Conservation (phyloP, 768 basidiomycete genomes). For the Naematelia encephala region DNA sequence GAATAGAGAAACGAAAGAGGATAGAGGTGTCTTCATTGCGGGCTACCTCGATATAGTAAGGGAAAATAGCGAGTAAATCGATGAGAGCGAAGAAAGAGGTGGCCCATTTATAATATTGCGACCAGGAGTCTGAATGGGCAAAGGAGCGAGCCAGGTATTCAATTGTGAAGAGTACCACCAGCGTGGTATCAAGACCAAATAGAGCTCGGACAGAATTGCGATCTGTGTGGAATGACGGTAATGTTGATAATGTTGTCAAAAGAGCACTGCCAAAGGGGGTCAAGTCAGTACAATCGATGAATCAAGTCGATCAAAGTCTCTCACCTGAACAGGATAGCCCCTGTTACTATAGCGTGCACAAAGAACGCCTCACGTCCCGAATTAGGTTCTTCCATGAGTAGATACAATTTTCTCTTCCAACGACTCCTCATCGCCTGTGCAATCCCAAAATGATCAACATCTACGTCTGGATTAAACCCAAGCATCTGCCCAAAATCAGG, state of each 20-base stretch:
- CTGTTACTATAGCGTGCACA: slow-evolving; percentile 67
- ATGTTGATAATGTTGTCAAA: slow-evolving; percentile 49
- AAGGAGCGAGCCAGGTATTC: slow-evolving; percentile 59
- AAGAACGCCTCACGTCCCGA: slow-evolving; percentile 73
- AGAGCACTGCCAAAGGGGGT: slow-evolving; percentile 38
- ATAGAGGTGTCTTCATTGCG: slow-evolving; percentile 82
- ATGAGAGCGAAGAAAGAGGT: slow-evolving; percentile 72
- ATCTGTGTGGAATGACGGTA: slow-evolving; percentile 50
- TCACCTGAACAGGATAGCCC: slow-evolving; percentile 62
- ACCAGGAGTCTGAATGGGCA: slow-evolving; percentile 66
- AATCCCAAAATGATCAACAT: slow-evolving; percentile 46
- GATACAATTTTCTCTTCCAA: slow-evolving; percentile 66
- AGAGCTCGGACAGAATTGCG: slow-evolving; percentile 64
- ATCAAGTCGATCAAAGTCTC: slow-evolving; percentile 6
- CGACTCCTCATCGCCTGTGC: slow-evolving; percentile 34
- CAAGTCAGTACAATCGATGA: background rate
- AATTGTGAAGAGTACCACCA: slow-evolving; percentile 80
- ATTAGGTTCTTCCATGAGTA: slow-evolving; percentile 74
- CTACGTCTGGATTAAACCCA: slow-evolving; percentile 42
- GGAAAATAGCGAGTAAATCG: slow-evolving; percentile 78
- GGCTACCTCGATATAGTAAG: slow-evolving; percentile 83
- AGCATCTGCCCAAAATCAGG: slow-evolving; percentile 48
- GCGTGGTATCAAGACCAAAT: slow-evolving; percentile 81
- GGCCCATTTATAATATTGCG: slow-evolving; percentile 55
- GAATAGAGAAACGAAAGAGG: slow-evolving; percentile 83